These are phyloP conservation scores for Phylloboletellus chloephorus DNA, from an alignment of 1,284 basidiomycete species.

Conservation along the genomic window DNA sequence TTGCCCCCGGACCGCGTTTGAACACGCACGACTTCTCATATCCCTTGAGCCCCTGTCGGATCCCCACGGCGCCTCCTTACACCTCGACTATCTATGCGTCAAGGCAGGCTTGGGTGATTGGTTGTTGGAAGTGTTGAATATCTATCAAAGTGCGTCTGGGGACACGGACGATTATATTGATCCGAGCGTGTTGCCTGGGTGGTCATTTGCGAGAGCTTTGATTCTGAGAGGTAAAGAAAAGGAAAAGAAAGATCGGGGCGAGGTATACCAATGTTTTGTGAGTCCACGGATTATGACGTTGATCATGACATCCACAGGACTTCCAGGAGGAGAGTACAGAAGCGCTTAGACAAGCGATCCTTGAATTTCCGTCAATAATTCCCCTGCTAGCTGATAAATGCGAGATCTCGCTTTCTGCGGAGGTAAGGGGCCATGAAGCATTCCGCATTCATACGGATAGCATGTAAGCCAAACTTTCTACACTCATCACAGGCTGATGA, in stretches of 20 bases:
- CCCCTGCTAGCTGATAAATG: constrained; percentile 80
- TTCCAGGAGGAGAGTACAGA: constrained; percentile 43
- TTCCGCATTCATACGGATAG: constrained; percentile 67
- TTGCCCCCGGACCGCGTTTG: constrained; percentile 82
- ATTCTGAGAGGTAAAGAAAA: constrained; percentile 59
- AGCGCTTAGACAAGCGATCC: constrained; percentile 68
- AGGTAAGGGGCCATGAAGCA: constrained; percentile 54
- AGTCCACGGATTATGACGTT: background rate
- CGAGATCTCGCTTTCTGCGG: constrained; percentile 58
- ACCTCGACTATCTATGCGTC: constrained; percentile 79
- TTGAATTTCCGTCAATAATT: constrained; percentile 74
- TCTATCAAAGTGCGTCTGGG: constrained; percentile 20
- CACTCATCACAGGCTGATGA: constrained; percentile 7
- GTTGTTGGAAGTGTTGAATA: constrained; percentile 65
- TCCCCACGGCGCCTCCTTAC: constrained; percentile 80
- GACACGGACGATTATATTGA: constrained; percentile 38
- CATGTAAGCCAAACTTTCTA: constrained; percentile 37
- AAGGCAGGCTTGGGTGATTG: constrained; percentile 77
- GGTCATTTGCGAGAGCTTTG: constrained; percentile 74
- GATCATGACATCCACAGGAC: constrained; percentile 8
- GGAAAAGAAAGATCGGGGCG: constrained; percentile 43
- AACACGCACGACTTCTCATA: constrained; percentile 79
- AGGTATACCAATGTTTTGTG: constrained; percentile 18
- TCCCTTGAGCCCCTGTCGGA: constrained; percentile 79
- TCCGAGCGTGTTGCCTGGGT: constrained; percentile 69